A percentile compares a stretch with the other conserved stretches of the same genome.
These are phyloP conservation scores for Ustilago vetiveriae DNA, from an alignment of 1,284 basidiomycete species.

Conservation along the genomic window DNA sequence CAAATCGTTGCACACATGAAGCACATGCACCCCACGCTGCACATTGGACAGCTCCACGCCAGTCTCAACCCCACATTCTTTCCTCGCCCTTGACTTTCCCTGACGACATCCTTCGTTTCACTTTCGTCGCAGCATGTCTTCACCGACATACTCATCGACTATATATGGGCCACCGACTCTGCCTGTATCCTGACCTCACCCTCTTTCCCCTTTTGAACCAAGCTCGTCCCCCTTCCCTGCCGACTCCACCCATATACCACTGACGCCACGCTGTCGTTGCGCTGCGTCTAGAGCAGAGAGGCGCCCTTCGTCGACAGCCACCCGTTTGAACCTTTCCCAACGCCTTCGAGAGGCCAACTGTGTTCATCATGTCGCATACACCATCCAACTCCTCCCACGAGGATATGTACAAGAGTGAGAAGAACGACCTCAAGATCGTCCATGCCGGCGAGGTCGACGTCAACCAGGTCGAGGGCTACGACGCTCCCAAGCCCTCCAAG, in stretches of 20 bases:
- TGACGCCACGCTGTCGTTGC: too few relatives aligned
- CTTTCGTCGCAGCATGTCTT: too few relatives aligned
- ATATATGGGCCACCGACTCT: not conserved
- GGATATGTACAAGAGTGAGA: conserved; percentile 43
- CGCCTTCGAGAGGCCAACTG: not conserved
- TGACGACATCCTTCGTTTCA: not conserved
- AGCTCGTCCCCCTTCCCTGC: too few relatives aligned
- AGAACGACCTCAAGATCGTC: conserved; percentile 32
- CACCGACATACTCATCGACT: not conserved
- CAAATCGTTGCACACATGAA: not conserved
- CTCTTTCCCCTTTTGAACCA: too few relatives aligned
- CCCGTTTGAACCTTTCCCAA: not conserved
- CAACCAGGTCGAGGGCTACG: conserved; percentile 31
- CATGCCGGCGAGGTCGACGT: conserved; percentile 34
- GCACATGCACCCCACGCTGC: not conserved
- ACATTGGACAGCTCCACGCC: not conserved
- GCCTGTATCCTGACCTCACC: too few relatives aligned
- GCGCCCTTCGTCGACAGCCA: not conserved
- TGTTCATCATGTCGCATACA: conserved; percentile 11
- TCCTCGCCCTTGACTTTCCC: not conserved
- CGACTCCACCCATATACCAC: too few relatives aligned
- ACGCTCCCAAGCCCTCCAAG: conserved; percentile 43
- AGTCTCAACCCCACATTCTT: not conserved
- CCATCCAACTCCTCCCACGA: conserved; percentile 37
- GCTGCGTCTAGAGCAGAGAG: too few relatives aligned